Conservation (phyloP, 345 rosid genomes). For the Microcos paniculata region DNA sequence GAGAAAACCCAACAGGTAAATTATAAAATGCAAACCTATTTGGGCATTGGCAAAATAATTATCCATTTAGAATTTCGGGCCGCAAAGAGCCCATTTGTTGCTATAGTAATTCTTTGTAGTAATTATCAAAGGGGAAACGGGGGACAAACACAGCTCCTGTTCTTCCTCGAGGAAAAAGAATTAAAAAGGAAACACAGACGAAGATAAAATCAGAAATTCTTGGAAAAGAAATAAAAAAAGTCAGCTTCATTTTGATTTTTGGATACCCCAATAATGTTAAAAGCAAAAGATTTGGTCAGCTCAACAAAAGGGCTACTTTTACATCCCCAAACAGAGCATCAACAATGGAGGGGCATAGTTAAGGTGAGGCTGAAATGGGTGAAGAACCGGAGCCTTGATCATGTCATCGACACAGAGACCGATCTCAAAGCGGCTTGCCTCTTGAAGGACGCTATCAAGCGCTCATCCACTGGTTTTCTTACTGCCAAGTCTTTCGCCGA, state of each 20-base stretch:
- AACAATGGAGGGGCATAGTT: constrained; percentile 53
- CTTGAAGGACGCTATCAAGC: constrained; percentile 87
- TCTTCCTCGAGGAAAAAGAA: too few species aligned
- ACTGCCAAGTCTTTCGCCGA: constrained; percentile 85
- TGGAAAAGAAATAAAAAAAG: too few species aligned
- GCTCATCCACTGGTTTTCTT: constrained; percentile 84
- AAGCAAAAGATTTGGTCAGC: constrained; percentile 21
- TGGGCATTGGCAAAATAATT: too few species aligned
- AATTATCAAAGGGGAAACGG: too few species aligned
- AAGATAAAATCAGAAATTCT: too few species aligned
- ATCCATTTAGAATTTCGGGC: too few species aligned
- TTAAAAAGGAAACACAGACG: too few species aligned
- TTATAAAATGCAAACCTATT: too few species aligned
- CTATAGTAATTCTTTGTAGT: too few species aligned
- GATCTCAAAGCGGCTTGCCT: constrained; percentile 93
- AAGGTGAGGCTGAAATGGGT: constrained; percentile 96
- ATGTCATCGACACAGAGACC: constrained; percentile 79
- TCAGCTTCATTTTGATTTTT: not conserved
- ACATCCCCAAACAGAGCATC: constrained; percentile 29
- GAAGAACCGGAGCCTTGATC: constrained; percentile 75
- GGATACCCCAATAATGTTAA: constrained; percentile 27
- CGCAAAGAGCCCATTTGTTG: too few species aligned
- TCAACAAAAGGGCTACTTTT: constrained; percentile 19
- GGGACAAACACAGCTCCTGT: too few species aligned
- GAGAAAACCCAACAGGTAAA: too few species aligned